Percentiles rank a stretch among this genome's conserved stretches.
phyloP scores from a whole-genome alignment of 495 filamentous ascomycete species.

The Aspergillus homomorphus region DNA sequence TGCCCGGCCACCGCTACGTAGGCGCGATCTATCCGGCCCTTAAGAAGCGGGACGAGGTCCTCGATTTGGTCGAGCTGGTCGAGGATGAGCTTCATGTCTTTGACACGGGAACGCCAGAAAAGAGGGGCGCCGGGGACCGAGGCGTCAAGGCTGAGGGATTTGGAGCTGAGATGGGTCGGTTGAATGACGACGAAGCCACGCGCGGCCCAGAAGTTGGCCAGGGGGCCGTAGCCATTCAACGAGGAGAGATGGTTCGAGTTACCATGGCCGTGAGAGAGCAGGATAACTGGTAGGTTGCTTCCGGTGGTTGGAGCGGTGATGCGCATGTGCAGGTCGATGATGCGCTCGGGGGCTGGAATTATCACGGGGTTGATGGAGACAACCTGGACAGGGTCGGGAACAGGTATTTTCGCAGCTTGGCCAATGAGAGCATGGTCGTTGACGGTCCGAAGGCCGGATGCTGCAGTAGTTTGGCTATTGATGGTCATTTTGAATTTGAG shows the following conservation, averaged over 20 bases:
- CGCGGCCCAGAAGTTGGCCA: neutral
- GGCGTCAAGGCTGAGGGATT: neutral
- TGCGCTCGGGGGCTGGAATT: neutral
- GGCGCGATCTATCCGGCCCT: neutral
- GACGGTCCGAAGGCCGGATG: neutral
- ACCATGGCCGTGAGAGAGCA: conserved; percentile 2
- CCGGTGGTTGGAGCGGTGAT: neutral
- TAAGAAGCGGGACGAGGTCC: neutral
- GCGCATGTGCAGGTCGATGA: conserved; percentile 2
- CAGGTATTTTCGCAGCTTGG: neutral
- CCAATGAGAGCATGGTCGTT: neutral
- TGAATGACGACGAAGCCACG: conserved; percentile 3
- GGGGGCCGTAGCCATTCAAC: neutral
- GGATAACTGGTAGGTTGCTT: neutral
- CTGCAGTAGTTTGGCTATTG: neutral
- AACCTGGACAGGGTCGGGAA: neutral
- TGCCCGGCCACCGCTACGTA: neutral
- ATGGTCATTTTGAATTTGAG: neutral
- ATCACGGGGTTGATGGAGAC: conserved; percentile 1
- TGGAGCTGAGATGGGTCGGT: neutral
- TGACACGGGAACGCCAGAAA: conserved; percentile 1
- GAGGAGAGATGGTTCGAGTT: conserved; percentile 3
- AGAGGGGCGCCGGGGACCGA: neutral
- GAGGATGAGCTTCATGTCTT: neutral
- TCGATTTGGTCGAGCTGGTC: neutral